These are phyloP conservation scores for Metarhizium album DNA, from an alignment of 2,329 filamentous ascomycete species.

Conservation along the genomic window DNA sequence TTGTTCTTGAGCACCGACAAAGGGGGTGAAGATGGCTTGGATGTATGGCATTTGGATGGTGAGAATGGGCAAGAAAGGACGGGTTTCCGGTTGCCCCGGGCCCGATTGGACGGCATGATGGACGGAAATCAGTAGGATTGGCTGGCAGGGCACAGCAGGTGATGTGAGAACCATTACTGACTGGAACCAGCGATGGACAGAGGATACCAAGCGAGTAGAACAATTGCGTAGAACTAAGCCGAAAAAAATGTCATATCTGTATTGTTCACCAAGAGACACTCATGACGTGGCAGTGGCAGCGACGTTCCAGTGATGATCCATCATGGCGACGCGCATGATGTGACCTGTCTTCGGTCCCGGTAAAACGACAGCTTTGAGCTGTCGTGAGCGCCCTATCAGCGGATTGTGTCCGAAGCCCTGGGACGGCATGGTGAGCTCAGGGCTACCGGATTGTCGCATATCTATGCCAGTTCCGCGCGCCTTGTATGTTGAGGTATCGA, in stretches of 20 bases:
- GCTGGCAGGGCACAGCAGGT: background rate
- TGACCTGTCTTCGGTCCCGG: background rate
- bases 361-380: background rate
- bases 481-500: background rate
- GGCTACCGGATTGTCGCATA: background rate
- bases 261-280: background rate
- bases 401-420: background rate
- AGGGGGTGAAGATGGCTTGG: background rate
- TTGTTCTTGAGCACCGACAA: background rate
- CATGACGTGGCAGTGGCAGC: background rate
- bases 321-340: background rate
- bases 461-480: background rate
- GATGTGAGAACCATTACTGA: background rate
- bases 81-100: background rate
- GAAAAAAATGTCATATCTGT: constrained; percentile 1
- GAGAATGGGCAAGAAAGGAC: background rate
- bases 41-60: background rate
- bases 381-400: background rate
- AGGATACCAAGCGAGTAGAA: background rate
- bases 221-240: background rate
- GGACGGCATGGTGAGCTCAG: background rate
- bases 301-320: background rate
- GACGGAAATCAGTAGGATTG: background rate
- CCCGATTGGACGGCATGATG: background rate
- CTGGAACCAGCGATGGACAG: background rate